Conservation (phyloP, 345 rosid species). For the Clausena lansium region DNA sequence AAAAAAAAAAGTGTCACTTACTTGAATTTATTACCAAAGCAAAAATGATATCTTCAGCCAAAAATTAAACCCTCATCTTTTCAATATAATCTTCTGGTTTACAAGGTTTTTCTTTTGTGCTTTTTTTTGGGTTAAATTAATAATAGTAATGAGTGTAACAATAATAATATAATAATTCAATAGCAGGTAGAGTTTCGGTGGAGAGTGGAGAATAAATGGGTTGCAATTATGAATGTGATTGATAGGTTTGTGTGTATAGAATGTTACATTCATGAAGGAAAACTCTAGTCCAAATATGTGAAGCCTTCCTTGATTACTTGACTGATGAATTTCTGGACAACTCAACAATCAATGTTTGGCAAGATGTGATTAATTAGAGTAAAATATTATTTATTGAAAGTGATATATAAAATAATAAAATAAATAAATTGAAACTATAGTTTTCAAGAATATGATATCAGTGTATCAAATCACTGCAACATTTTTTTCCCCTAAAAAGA, state of each 20-base stretch:
- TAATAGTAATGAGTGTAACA: no score
- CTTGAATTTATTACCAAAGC: neutral
- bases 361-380: neutral
- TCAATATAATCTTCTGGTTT: neutral
- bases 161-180: no score
- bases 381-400: no score
- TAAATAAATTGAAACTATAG: no score
- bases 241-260: neutral
- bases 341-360: neutral
- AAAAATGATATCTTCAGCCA: neutral
- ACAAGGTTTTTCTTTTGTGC: no score
- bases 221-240: neutral
- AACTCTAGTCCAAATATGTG: neutral
- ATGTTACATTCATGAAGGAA: neutral
- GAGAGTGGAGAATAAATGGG: neutral
- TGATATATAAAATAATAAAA: neutral
- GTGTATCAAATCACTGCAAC: no score
- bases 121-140: no score
- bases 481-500: fast-evolving
- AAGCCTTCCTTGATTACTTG: neutral
- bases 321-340: no score
- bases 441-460: no score
- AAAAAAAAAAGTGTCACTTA: neutral
- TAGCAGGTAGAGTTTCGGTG: neutral
- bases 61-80: neutral